Conservation (phyloP, 768 basidiomycete species). For the Punctularia strigosozonata region DNA sequence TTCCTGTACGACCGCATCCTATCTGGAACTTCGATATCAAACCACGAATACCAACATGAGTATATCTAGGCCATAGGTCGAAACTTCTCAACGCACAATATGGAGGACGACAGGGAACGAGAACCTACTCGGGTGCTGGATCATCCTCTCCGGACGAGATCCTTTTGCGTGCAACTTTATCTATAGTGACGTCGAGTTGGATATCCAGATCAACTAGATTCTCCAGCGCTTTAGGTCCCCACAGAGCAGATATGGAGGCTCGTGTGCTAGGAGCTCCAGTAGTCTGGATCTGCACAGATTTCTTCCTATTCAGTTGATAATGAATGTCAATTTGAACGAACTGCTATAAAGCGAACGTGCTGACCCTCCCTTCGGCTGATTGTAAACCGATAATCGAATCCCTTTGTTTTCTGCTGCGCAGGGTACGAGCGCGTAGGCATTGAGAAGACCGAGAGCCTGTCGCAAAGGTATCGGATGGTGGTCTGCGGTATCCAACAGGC, state of each 20-base stretch:
- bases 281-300: constrained; percentile 61
- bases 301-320: constrained; percentile 25
- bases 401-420: constrained; percentile 46
- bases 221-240: constrained; percentile 75
- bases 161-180: constrained; percentile 51
- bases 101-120: not conserved
- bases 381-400: constrained; percentile 64
- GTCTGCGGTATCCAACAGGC: too few relatives aligned
- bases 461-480: too few relatives aligned
- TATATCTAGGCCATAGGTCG: not conserved
- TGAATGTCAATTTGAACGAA: not conserved
- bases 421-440: constrained; percentile 84
- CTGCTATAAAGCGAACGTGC: constrained; percentile 13
- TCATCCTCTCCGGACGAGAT: constrained; percentile 29
- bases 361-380: constrained; percentile 60
- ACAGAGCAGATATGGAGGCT: constrained; percentile 60
- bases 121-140: constrained; percentile 6
- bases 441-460: constrained; percentile 68
- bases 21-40: constrained; percentile 74
- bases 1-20: constrained; percentile 63
- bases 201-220: constrained; percentile 66
- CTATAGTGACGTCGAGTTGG: constrained; percentile 55
- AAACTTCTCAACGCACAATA: not conserved
- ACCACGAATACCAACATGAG: constrained; percentile 50
- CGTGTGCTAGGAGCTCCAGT: constrained; percentile 52